Evolutionary conservation across 441 rosid species (phyloP), one percentile per base, ranked within the genome.

Genomic region (Pelargonium fulgidum): DNA sequence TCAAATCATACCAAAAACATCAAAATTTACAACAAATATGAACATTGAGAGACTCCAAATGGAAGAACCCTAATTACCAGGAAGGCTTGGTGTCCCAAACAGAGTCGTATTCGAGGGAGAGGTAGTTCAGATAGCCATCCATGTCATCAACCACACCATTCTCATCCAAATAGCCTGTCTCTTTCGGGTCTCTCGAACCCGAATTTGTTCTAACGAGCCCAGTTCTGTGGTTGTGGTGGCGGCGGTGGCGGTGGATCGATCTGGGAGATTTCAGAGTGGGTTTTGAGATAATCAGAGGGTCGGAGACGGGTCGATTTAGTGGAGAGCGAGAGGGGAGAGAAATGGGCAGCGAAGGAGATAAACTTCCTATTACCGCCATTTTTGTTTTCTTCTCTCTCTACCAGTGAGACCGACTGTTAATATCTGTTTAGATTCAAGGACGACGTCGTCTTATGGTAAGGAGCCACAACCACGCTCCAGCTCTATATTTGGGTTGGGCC

Each of bases 61-160:
- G 44, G 12, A 10, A 44, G 20, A 68, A 52, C 64, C 26, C 16
- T 56, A 16, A 75, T 72, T 71, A 93, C 96, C 98, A 93, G 62
- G 89, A 87, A 5, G 98, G 96, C 73, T 89, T 89, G 42, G 97
- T 93, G 82, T 93, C 98, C 98, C 98, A 91, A n/a, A 93, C 96
- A 26, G 96, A 87, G 70, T 93, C 98, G 78, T 93, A 93, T 68
- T 90, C 98, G 16, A 92, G 97, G 58, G 98, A 91, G 10, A 93
- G 90, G 68, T 86, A 16, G 72, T 88, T 90, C 69, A 90, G 83
- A 81, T 85, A 88, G 56, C 93, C 93, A 82, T 92, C 95, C 93
- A 92, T 87, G 72, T 92, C 93, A 29, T 87, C 90, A 42, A 90
- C 72, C 36, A 68, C 81, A 54, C 94, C 91, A 69, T 85, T 77